Evolutionary conservation across 2,329 filamentous ascomycete species (phyloP), one percentile per base, ranked within the genome.

Genomic region (Neopestalotiopsis rosae): DNA sequence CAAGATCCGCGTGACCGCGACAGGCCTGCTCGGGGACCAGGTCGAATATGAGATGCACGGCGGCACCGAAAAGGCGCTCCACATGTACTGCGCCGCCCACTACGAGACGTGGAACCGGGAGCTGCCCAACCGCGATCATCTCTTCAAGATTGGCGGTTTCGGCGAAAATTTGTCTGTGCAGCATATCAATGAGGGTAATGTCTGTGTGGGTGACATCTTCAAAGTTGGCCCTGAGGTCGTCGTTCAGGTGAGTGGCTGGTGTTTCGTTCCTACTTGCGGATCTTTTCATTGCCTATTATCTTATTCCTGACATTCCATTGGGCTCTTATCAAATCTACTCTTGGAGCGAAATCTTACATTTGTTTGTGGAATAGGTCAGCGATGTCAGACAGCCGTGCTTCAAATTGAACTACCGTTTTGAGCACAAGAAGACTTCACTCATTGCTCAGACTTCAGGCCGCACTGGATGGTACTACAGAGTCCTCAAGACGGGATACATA

Each of bases 341-440:
- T 10, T 6, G 34, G 34, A 38, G 34, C 34, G 3, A 38, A 7
- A 38, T 38, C 34, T 38, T 7, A 38, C 34, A 7, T 10, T 10
- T 38, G 10, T 38, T 38, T 38, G 34, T 38, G 10, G 6, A 38
- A 38, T 38, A 38, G 34, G 34, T 38, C 32, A 87, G 84, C 67
- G 81, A 90, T 66, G 88, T 88, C 0, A 83, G 90, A 13, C 86
- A 89, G 72, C 90, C 90, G 2, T 92, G 90, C 79, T 91, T 86
- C 78, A 92, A 91, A 75, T 83, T 92, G 5, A 92, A 92, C 72
- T 89, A 91, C 70, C 88, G 90, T 2, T 92, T 92, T 74, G 83
- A 86, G 42, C 79, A 90, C 28, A 88, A 87, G 73, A 86, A 89
- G 67, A 90, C 91, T 79, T 87, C 89, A 0, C 85, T 84, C 2